These are phyloP conservation scores for Zygotorulaspora florentina DNA, from an alignment of 805 yeast species.

Conservation along the genomic window DNA sequence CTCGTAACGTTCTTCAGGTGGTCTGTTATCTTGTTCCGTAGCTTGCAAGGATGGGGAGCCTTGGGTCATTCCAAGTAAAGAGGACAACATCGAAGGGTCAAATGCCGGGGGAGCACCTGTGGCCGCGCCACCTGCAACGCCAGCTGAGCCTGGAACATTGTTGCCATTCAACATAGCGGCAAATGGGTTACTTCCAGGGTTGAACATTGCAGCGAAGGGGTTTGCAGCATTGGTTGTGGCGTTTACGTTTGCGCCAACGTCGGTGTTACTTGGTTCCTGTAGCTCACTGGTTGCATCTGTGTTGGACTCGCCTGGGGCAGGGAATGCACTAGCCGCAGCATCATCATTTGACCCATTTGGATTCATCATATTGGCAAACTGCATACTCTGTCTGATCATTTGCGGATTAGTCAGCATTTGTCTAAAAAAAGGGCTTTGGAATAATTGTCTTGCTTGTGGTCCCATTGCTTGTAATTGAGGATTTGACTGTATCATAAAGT, in stretches of 20 bases:
- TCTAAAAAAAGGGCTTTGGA: conserved; percentile 80
- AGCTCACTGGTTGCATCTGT: conserved; percentile 6
- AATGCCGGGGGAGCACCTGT: conserved; percentile 37
- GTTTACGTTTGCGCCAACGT: conserved; percentile 19
- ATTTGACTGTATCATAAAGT: conserved; percentile 70
- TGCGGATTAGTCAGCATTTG: conserved; percentile 80
- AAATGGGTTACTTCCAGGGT: conserved; percentile 42
- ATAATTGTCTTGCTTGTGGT: conserved; percentile 80
- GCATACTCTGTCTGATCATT: conserved; percentile 76
- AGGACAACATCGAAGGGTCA: conserved; percentile 46
- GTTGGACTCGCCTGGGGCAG: conserved; percentile 44
- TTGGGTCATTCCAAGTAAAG: conserved; percentile 38
- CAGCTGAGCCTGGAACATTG: conserved; percentile 21
- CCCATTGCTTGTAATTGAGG: conserved; percentile 86
- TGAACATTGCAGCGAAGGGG: conserved; percentile 49
- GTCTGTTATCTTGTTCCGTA: conserved; percentile 51
- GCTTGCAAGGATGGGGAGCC: conserved; percentile 15
- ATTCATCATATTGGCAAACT: conserved; percentile 55
- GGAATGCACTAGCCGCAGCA: conserved; percentile 38
- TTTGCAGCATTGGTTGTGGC: conserved; percentile 39
- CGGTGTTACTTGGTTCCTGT: conserved; percentile 18
- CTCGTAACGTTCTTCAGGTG: conserved; percentile 77
- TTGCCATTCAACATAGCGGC: conserved; percentile 33
- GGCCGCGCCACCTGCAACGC: conserved; percentile 18
- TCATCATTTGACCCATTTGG: conserved; percentile 34